phyloP scores from a whole-genome alignment of 768 basidiomycete genomes.

The Lactifluus subvellereus region DNA sequence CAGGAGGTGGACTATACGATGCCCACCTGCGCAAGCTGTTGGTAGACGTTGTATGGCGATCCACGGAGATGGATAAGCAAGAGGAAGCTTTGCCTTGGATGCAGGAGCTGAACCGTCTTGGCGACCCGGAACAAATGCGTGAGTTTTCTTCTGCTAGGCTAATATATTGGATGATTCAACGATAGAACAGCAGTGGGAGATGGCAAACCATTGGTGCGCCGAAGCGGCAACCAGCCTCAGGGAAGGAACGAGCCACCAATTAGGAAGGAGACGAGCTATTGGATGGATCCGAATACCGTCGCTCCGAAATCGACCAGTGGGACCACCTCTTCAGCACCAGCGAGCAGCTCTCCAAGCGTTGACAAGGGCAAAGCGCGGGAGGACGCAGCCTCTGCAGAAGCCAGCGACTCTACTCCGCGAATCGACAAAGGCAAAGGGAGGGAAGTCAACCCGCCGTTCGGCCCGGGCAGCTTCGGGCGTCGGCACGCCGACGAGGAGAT shows the following conservation, averaged over 20 bases:
- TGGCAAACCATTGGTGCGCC: too few relatives aligned
- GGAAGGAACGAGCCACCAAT: background rate
- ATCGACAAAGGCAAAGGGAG: conserved; percentile 7
- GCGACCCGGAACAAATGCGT: background rate
- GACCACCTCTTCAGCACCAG: background rate
- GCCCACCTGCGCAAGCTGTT: conserved; percentile 2
- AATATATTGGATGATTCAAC: background rate
- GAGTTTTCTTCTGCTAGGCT: background rate
- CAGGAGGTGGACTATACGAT: background rate
- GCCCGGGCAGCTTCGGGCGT: background rate
- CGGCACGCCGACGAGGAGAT: conserved; percentile 4
- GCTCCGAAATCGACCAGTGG: background rate
- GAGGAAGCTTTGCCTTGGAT: background rate
- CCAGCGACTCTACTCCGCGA: background rate
- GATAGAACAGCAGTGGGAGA: background rate
- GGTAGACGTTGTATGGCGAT: conserved; percentile 4
- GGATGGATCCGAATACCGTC: conserved; percentile 2
- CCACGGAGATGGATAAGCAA: background rate
- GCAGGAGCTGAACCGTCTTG: conserved; percentile 1
- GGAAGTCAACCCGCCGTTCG: background rate
- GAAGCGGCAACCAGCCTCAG: background rate
- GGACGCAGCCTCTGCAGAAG: background rate
- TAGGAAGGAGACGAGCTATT: conserved; percentile 1
- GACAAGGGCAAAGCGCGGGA: conserved; percentile 4
- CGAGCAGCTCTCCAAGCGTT: background rate